Evolutionary conservation across 495 filamentous ascomycete species (phyloP), one percentile per base, ranked within the genome.

Genomic region (Aspergillus taichungensis): DNA sequence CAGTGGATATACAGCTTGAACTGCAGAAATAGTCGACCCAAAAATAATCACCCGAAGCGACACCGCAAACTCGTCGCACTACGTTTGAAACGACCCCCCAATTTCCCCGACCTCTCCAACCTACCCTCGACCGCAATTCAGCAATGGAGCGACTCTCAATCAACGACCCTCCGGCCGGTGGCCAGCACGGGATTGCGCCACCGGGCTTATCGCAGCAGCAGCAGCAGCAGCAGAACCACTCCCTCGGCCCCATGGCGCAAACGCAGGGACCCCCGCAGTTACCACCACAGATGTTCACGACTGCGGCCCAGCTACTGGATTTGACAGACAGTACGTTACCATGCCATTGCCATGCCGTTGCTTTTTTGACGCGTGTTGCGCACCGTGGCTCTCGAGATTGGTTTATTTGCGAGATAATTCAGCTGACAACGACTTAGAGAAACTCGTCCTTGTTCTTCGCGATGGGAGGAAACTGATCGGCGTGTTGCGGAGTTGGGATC

Each of bases 401-500:
- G n/a, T n/a, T n/a, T n/a, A n/a, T n/a, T n/a, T n/a, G n/a, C n/a
- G n/a, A n/a, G n/a, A n/a, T n/a, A n/a, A n/a, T n/a, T n/a, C n/a
- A n/a, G n/a, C 43, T 52, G 31, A 53, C 45, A 14, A 8, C 36
- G 13, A 14, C 35, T 46, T 46, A 95, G 91, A 98, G 68, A 98
- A 98, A 66, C 78, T 98, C 30, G 75, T 95, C 57, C 73, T 97
- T 36, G 78, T 88, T 8, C 75, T 98, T 42, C 81, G 92, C 43
- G 92, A 98, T 65, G 92, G 94, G 32, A 78, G 90, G 47, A 96
- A 95, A 66, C 70, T 95, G 49, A 86, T 92, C 41, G 92, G 92
- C 13, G 87, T 97, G 8, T 67, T 98, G 55, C 74, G 92, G 52
- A 95, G 88, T 57, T 98, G 94, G 90, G 92, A 98, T 67, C 92